Evolutionary conservation across 1,284 basidiomycete species (phyloP).

Genomic region (Xerocomus cyaneibrunnescens): DNA sequence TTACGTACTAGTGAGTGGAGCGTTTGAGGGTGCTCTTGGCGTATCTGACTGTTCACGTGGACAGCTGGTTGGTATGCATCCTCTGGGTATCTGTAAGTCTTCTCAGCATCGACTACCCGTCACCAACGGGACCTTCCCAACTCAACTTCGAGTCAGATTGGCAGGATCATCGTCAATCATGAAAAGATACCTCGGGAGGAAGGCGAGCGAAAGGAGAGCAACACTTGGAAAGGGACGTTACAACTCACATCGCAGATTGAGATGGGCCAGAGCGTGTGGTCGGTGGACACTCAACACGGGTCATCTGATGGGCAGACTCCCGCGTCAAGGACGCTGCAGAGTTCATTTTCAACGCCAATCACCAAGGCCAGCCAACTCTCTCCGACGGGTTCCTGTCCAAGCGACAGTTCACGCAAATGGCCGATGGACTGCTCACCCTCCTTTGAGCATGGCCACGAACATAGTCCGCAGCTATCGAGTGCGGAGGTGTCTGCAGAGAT

Average conservation of each 20-base stretch:
- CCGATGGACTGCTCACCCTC: not conserved
- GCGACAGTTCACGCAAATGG: not conserved
- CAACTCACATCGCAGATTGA: slow-evolving; percentile 11
- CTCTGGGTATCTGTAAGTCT: slow-evolving; percentile 25
- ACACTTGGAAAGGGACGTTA: slow-evolving; percentile 3
- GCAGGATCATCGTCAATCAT: slow-evolving; percentile 16
- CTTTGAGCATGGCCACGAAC: no score
- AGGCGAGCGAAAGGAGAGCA: not conserved
- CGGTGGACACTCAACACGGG: slow-evolving; percentile 2
- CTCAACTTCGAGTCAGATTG: slow-evolving; percentile 12
- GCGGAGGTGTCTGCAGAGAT: not conserved
- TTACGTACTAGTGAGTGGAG: slow-evolving; percentile 19
- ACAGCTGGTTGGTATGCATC: slow-evolving; percentile 21
- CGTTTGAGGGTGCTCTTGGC: not conserved
- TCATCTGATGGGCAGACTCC: not conserved
- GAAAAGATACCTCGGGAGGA: slow-evolving; percentile 6
- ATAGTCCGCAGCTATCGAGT: not conserved
- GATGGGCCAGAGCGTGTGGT: slow-evolving; percentile 1
- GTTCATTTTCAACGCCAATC: not conserved
- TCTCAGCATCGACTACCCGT: not conserved
- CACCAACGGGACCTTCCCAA: not conserved
- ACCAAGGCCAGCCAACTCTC: not conserved
- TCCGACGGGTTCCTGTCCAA: not conserved
- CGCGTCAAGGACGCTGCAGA: not conserved
- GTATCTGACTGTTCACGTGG: not conserved